Evolutionary conservation across 768 basidiomycete genomes (phyloP), one percentile per base, ranked within the genome.

Genomic region (Leucocoprinus birnbaumii): DNA sequence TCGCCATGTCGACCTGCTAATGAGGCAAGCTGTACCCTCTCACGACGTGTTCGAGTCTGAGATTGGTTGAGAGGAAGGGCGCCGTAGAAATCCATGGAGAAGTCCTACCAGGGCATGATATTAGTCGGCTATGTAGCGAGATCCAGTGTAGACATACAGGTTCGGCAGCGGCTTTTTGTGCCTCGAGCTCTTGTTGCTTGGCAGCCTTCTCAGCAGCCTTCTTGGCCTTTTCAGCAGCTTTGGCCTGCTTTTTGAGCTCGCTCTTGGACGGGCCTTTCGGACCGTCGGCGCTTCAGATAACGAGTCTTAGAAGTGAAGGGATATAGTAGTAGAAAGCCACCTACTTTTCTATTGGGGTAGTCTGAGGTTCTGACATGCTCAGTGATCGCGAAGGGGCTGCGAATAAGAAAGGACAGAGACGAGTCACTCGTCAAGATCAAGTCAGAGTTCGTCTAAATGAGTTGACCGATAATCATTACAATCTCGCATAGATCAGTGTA

Each of bases 51-150:
- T 46, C 93, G 86, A 31, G 85, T 80, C 68, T 92, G 88, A 22
- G 95, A 98, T 72, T 97, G 92, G 73, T 98, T 89, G 43, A 98
- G 73, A 35, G 95, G 92, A 14, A 94, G 79, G 57, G 80, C 77
- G 48, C 97, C 97, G 68, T 98, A 99, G 71, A 84, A 89, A 44
- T 84, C 80, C 31, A 72, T 71, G 2, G 93, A 85, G 66, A 74
- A 87, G 66, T 95, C 94, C 91, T 93, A 10, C 13, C 9, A 38
- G 9, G 61, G 18, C 44, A 38, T 53, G 49, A 25, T 54, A 42
- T 40, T n/a, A 44, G 24, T 21, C 47, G 34, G 49, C n/a, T n/a
- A n/a, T 47, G 52, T 59, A 47, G 35, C 56, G 26, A 63, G 51
- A n/a, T 31, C 22, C 9, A 24, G 26, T 9, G 21, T 35, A 2